Percentiles rank a stretch among this genome's conserved stretches.
phyloP scores from a whole-genome alignment of 345 rosid species.

The Tarenaya hassleriana region DNA sequence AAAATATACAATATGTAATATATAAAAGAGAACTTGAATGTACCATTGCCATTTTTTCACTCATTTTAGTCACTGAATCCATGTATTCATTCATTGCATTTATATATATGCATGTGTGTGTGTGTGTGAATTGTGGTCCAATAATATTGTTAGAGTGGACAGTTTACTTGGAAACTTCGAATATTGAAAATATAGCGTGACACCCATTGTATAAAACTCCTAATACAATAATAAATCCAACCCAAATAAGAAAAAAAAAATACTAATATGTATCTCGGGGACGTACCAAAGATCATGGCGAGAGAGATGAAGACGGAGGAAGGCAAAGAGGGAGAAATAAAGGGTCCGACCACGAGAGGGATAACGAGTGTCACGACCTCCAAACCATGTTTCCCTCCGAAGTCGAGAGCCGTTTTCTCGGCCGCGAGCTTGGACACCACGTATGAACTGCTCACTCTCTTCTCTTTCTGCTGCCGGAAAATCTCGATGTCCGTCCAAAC shows the following conservation, averaged over 20 bases:
- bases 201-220: conserved; percentile 1
- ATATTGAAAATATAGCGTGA: too few relatives aligned
- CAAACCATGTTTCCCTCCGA: conserved; percentile 32
- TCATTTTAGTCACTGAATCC: too few relatives aligned
- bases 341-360: conserved; percentile 45
- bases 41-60: too few relatives aligned
- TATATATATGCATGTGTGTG: too few relatives aligned
- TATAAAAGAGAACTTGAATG: too few relatives aligned
- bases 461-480: conserved; percentile 24
- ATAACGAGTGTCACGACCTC: conserved; percentile 39
- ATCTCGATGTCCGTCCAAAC: conserved; percentile 29
- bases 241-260: not conserved
- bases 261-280: too few relatives aligned
- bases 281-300: conserved; percentile 34
- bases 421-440: conserved; percentile 34
- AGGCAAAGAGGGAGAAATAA: conserved; percentile 42
- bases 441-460: conserved; percentile 28
- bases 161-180: too few relatives aligned
- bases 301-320: conserved; percentile 29
- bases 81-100: too few relatives aligned
- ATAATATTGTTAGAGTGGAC: too few relatives aligned
- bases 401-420: conserved; percentile 38
- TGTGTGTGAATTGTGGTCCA: too few relatives aligned
- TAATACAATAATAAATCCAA: not conserved
- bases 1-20: too few relatives aligned